phyloP scores from a whole-genome alignment of 2,329 filamentous ascomycete species.

The Trichoderma brevicompactum region DNA sequence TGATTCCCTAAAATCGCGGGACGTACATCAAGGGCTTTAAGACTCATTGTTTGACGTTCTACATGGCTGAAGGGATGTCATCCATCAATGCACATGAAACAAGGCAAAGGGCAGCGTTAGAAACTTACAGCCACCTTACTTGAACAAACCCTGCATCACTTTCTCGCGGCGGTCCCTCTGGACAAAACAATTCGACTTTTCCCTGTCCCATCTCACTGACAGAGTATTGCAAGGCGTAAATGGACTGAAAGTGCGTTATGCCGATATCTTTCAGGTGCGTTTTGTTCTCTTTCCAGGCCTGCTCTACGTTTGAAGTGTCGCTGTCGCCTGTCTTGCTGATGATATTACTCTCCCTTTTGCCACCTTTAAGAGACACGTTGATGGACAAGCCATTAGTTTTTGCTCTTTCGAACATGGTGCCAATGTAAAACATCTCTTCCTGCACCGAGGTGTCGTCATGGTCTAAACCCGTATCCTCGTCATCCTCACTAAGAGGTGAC shows the following conservation, averaged over 20 bases:
- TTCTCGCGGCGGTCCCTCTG: neutral
- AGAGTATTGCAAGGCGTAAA: neutral
- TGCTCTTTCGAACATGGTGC: neutral
- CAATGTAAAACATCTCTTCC: too few species aligned
- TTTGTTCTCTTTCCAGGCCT: too few species aligned
- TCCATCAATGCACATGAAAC: neutral
- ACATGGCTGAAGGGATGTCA: neutral
- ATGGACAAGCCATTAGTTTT: neutral
- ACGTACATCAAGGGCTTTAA: slow-evolving; percentile 3
- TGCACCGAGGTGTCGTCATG: too few species aligned
- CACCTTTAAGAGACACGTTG: neutral
- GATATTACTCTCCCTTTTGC: too few species aligned
- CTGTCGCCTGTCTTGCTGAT: too few species aligned
- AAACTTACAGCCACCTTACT: slow-evolving; percentile 13
- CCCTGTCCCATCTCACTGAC: neutral
- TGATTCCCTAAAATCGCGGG: neutral
- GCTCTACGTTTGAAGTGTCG: too few species aligned
- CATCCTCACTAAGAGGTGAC: too few species aligned
- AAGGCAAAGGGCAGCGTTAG: neutral
- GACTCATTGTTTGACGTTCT: neutral
- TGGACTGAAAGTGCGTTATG: neutral
- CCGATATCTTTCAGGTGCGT: neutral
- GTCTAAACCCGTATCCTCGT: too few species aligned
- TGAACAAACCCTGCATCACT: neutral
- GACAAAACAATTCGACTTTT: neutral